Evolutionary conservation across 2,329 filamentous ascomycete species (phyloP).

Genomic region (Fusarium torreyae): DNA sequence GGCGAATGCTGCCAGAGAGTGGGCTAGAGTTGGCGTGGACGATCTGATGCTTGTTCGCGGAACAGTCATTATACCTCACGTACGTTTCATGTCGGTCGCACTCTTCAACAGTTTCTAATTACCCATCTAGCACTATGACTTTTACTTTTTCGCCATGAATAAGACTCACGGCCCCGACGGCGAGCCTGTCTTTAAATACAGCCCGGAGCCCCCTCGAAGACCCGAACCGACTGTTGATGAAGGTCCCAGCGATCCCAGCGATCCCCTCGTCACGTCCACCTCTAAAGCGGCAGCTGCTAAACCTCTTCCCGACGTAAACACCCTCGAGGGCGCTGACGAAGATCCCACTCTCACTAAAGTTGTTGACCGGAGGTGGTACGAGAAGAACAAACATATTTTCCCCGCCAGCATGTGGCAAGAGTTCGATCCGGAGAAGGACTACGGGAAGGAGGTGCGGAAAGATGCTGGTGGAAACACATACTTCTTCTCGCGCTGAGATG

Average conservation of each 20-base stretch:
- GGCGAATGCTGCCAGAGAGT: slow-evolving; percentile 79
- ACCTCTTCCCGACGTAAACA: slow-evolving; percentile 63
- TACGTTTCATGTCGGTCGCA: slow-evolving; percentile 64
- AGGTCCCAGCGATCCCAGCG: slow-evolving; percentile 6
- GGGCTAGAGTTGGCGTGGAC: slow-evolving; percentile 94
- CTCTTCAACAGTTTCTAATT: slow-evolving; percentile 37
- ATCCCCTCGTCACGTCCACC: slow-evolving; percentile 51
- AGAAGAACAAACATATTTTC: slow-evolving; percentile 98
- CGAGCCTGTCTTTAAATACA: slow-evolving; percentile 82
- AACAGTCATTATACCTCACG: slow-evolving; percentile 93
- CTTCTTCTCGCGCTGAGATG: slow-evolving; percentile 76
- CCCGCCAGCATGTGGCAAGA: slow-evolving; percentile 96
- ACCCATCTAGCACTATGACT: slow-evolving; percentile 85
- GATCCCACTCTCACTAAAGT: slow-evolving; percentile 91
- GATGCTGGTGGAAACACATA: slow-evolving; percentile 93
- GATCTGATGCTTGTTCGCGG: slow-evolving; percentile 94
- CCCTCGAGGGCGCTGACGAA: slow-evolving; percentile 81
- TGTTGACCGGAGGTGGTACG: slow-evolving; percentile 96
- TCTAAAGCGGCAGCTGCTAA: slow-evolving; percentile 58
- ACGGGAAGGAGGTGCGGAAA: slow-evolving; percentile 81
- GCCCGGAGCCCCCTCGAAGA: slow-evolving; percentile 61
- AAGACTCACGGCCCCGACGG: slow-evolving; percentile 82
- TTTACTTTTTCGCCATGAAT: slow-evolving; percentile 97
- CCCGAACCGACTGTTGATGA: slow-evolving; percentile 50
- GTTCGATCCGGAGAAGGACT: slow-evolving; percentile 92